Conservation (phyloP, 768 basidiomycete genomes). For the Plicaturopsis crispa region DNA sequence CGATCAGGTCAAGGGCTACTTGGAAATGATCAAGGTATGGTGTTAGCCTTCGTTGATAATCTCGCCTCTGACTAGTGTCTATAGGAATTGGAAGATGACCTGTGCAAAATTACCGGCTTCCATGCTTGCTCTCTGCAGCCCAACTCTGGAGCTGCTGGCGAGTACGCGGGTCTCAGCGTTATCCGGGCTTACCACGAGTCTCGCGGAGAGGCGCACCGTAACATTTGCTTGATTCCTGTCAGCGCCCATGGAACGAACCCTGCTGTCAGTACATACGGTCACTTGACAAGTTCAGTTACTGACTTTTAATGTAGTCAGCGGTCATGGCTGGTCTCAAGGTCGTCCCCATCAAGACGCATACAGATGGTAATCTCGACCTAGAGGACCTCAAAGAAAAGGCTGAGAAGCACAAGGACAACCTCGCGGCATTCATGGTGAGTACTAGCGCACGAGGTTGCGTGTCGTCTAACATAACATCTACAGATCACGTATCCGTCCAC, state of each 20-base stretch:
- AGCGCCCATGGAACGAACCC: slow-evolving; percentile 99
- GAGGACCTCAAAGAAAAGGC: slow-evolving; percentile 82
- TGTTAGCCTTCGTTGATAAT: background rate
- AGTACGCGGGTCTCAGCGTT: slow-evolving; percentile 92
- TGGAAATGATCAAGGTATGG: slow-evolving; percentile 65
- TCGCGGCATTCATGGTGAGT: slow-evolving; percentile 92
- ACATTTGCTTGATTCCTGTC: slow-evolving; percentile 90
- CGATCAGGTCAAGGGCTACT: slow-evolving; percentile 88
- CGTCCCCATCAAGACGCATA: slow-evolving; percentile 84
- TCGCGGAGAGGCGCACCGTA: slow-evolving; percentile 74
- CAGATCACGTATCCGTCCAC: slow-evolving; percentile 97
- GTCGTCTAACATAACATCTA: slow-evolving; percentile 2
- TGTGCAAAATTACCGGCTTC: slow-evolving; percentile 96
- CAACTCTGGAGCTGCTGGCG: slow-evolving; percentile 97
- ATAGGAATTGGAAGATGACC: slow-evolving; percentile 87
- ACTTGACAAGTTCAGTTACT: slow-evolving; percentile 11
- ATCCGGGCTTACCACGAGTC: slow-evolving; percentile 94
- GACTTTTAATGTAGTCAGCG: slow-evolving; percentile 84
- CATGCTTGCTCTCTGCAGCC: slow-evolving; percentile 94
- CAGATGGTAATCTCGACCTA: slow-evolving; percentile 86
- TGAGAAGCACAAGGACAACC: slow-evolving; percentile 80
- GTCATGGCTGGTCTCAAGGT: slow-evolving; percentile 97
- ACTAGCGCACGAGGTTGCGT: too few relatives aligned
- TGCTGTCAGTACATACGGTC: slow-evolving; percentile 50
- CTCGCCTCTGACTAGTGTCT: slow-evolving; percentile 6